Evolutionary conservation across 2,329 filamentous ascomycete species (phyloP), one percentile per base, ranked within the genome.

Genomic region (Epichloe amarillans): DNA sequence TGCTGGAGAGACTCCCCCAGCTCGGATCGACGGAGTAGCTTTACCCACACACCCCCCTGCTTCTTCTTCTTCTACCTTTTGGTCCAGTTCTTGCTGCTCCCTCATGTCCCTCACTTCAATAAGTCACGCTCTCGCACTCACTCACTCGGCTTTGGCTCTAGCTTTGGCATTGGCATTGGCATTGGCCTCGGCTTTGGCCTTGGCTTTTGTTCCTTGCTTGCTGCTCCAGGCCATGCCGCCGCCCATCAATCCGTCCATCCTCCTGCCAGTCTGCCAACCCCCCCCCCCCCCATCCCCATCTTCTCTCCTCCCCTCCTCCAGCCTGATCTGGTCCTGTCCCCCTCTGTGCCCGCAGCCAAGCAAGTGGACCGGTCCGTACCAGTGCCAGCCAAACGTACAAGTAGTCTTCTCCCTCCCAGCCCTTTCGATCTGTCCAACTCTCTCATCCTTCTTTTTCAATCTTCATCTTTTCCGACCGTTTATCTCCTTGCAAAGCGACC

Each of bases 321-420:
- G 7, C 41, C 48, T 47, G 37, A 35, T 33, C 12, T 46, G 40
- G 26, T 49, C 35, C 15, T 42, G 40, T 45, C 3, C 42, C 23
- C 43, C 35, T 47, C 42, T 39, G 41, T 45, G 49, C 43, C 43
- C 41, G 49, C 43, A 51, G 45, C 36, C 43, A 14, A 44, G 33
- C 40, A 39, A 35, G 39, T 35, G 30, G 26, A 21, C 35, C 40
- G 3, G 15, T 47, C 36, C 45, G 41, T 46, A 17, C 40, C 44
- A 49, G 49, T 30, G 26, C 48, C 43, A 40, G 41, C 50, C 49
- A 52, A 47, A 53, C 50, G 43, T 53, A 53, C 52, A 52, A 53
- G 50, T 52, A 52, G 52, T 47, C 52, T 50, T 52, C 36, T 47
- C 46, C 49, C 52, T 51, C 50, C 49, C 50, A 42, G 30, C 43